Base-by-base conservation (phyloP, 2,329 filamentous ascomycete genomes). In the Pseudogymnoascus sp. region DNA sequence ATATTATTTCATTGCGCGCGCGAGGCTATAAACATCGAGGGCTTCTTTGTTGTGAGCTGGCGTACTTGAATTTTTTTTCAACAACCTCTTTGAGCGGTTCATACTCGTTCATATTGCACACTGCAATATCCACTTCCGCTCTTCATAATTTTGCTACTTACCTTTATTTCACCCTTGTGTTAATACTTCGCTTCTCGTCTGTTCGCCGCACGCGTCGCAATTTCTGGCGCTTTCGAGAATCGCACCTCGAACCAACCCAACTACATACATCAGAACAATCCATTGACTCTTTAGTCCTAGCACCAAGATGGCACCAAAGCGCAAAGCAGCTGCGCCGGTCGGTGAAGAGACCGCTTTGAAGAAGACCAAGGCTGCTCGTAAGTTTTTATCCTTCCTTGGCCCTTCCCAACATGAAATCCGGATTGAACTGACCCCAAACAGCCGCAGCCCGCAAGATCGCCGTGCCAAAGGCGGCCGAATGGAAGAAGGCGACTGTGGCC, bases 401-500 rank as follows among this genome's bases (percentile, higher is more conserved):
- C 10, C 14, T n/a, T n/a, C 11, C n/a, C 36, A 40, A 25, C 59
- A 42, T 40, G 6, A 4, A 23, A 3, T 42, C 25, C 16, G 23
- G 1, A 40, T 40, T 12, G 3, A 25, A n/a, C 59, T 60, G 34
- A 60, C 18, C 18, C 38, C 14, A 5, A 40, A 40, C 5, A 60
- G 59, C 59, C 38, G 38, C 36, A 36, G 50, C 50, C 10, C 50
- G 50, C 50, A 34, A 56, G 21, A 40, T 42, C 25, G 31, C 34
- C 14, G 59, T 12, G 7, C 34, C 34, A 31, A 60, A 67, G n/a
- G 64, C 53, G 28, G 66, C 67, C 59, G 61, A 66, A n/a, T 36
- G 69, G 34, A 67, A 69, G 61, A 66, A 67, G 16, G 53, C 68
- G 18, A 67, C 67, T 10, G 61, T 66, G 50, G 42, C 21, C 65